Base-by-base conservation (phyloP, 2,329 filamentous ascomycete species). In the Diaporthe citriasiana region DNA sequence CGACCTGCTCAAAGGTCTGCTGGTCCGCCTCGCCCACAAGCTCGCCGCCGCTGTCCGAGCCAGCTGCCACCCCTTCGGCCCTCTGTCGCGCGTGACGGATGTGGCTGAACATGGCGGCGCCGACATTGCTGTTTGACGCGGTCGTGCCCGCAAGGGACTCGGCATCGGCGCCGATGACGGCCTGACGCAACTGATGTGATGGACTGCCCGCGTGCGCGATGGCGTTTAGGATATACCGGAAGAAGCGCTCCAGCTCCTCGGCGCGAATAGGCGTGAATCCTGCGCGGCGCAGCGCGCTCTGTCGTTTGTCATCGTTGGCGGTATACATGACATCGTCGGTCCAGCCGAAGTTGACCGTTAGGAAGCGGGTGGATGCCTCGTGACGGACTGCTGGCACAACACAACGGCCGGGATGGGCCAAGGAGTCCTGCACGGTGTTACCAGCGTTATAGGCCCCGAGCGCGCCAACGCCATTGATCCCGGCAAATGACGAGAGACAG, bases 401-500 rank as follows among this genome's bases (percentile, higher is more conserved):
- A 19, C 5, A 15, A n/a, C 25, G 4, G 47, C 25, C 47, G 22
- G 15, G 9, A 9, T 79, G 79, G 0, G 87, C 86, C 27, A 89
- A 81, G 0, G 86, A 84, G 68, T 89, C 87, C 65, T 87, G 82
- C 76, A 87, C 88, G 53, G 81, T 81, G 77, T 89, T 89, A 5
- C 87, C 89, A 0, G 89, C 88, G 3, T 87, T 86, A 75, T 91
- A 91, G 79, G 89, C 89, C 19, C 88, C 85, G 73, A 91, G 89
- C 0, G 88, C 88, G 5, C 87, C 85, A 76, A 86, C 89, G 40
- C 89, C 89, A 69, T 89, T 87, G 3, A 90, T 82, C 45, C 87
- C 87, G 0, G 87, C 84, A 1, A 88, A 84, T 50, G 87, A 89
- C 35, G 89, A 88, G 13, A 91, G 82, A 38, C 89, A 85, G 51